A percentile compares a stretch with the other conserved stretches of the same genome.
Conservation (phyloP, 108 stramenopile species). For the Cyclotella baltica region DNA sequence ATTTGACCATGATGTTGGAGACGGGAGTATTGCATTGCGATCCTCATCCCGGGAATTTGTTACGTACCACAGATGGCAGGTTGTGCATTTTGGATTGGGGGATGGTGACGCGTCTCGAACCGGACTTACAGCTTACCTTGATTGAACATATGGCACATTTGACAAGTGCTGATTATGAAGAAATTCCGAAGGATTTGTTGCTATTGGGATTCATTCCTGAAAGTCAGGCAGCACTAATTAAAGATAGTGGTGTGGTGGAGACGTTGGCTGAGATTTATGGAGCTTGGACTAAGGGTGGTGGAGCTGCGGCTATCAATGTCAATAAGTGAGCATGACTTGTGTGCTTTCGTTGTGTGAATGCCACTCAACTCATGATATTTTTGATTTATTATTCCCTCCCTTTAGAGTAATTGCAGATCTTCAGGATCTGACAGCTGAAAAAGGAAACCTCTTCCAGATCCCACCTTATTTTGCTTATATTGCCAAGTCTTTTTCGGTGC, state of each 20-base stretch:
- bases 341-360: background rate
- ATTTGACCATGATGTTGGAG: slow-evolving; percentile 88
- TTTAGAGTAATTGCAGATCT: slow-evolving; percentile 77
- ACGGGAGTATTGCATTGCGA: slow-evolving; percentile 73
- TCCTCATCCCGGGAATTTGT: slow-evolving; percentile 72
- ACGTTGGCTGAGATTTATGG: slow-evolving; percentile 91
- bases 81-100: slow-evolving; percentile 97
- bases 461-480: slow-evolving; percentile 91
- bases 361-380: background rate
- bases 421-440: slow-evolving; percentile 85
- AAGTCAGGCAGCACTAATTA: slow-evolving; percentile 74
- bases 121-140: slow-evolving; percentile 83
- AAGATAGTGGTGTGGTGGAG: slow-evolving; percentile 89
- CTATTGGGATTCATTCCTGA: slow-evolving; percentile 91
- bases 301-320: slow-evolving; percentile 91
- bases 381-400: background rate
- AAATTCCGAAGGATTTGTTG: slow-evolving; percentile 89
- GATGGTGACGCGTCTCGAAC: slow-evolving; percentile 89
- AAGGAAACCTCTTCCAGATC: slow-evolving; percentile 73
- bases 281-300: slow-evolving; percentile 89
- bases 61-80: slow-evolving; percentile 90
- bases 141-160: slow-evolving; percentile 98
- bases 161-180: slow-evolving; percentile 90
- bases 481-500: slow-evolving; percentile 89
- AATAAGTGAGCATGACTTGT: slow-evolving; percentile 54